These are phyloP conservation scores for Globisporangium irregulare DNA, from an alignment of 352 stramenopile genomes.

Conservation along the genomic window DNA sequence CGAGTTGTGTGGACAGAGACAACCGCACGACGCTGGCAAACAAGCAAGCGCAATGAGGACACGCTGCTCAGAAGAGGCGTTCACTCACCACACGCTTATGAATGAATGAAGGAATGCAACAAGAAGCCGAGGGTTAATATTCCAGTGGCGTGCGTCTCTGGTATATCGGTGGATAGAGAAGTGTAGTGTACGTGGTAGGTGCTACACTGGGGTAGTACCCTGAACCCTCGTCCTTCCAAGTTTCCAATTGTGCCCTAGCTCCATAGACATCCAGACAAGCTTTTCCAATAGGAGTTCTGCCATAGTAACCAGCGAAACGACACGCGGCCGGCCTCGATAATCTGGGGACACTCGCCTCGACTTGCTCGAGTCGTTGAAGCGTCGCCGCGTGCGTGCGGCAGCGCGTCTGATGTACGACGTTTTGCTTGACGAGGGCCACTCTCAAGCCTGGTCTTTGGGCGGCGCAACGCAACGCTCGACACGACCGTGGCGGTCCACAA, in stretches of 20 bases:
- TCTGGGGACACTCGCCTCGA: not conserved
- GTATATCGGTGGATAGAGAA: not conserved
- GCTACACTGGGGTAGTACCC: not conserved
- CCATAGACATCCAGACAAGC: not conserved
- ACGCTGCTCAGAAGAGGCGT: not conserved
- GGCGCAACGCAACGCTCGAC: not conserved
- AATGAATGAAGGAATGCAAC: not conserved
- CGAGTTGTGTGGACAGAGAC: not conserved
- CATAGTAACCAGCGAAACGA: not conserved
- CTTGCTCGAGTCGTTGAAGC: not conserved
- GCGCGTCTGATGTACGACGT: not conserved
- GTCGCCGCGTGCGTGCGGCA: not conserved
- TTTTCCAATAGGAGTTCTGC: not conserved
- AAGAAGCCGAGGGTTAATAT: not conserved
- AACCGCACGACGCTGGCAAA: not conserved
- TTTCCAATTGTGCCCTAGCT: not conserved
- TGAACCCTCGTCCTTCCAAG: no score
- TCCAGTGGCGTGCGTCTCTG: not conserved
- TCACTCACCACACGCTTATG: not conserved
- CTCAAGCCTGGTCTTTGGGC: not conserved
- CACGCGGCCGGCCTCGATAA: not conserved
- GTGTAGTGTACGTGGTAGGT: not conserved
- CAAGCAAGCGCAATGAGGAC: not conserved
- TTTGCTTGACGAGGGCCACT: not conserved
- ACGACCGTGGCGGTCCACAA: not conserved